Evolutionary conservation across 306 rosid species (phyloP).

Genomic region (Lathyrus aphaca): DNA sequence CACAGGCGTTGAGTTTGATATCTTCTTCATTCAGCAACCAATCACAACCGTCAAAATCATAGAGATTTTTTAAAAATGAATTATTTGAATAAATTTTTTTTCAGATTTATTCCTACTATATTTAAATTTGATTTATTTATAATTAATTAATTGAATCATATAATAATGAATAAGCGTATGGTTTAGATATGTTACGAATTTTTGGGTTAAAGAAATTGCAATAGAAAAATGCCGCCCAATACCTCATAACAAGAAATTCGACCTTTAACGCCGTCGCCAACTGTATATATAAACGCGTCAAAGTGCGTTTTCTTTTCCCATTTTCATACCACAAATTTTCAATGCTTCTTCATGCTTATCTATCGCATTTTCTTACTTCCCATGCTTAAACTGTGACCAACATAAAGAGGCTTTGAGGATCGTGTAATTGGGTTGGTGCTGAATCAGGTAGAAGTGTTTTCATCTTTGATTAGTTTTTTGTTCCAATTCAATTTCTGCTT

Average conservation of each 20-base stretch:
- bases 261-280: conserved; percentile 30
- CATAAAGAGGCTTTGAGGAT: too few species aligned
- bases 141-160: not conserved
- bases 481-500: conserved; percentile 22
- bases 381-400: too few species aligned
- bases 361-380: not conserved
- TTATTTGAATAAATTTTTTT: too few species aligned
- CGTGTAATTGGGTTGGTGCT: conserved; percentile 26
- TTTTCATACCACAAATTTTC: not conserved
- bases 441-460: conserved; percentile 42
- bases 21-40: conserved; percentile 30
- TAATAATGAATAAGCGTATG: not conserved
- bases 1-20: conserved; percentile 7
- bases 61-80: not conserved
- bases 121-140: not conserved
- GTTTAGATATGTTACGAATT: conserved; percentile 16
- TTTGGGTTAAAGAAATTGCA: conserved; percentile 35
- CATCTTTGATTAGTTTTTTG: conserved; percentile 7
- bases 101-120: too few species aligned
- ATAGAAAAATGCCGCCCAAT: conserved; percentile 35
- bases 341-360: not conserved
- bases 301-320: conserved; percentile 19
- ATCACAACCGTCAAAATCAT: conserved; percentile 38
- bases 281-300: conserved; percentile 54
- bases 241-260: conserved; percentile 24